phyloP scores from a whole-genome alignment of 805 yeast species.

The Maudiozyma pseudohumilis region DNA sequence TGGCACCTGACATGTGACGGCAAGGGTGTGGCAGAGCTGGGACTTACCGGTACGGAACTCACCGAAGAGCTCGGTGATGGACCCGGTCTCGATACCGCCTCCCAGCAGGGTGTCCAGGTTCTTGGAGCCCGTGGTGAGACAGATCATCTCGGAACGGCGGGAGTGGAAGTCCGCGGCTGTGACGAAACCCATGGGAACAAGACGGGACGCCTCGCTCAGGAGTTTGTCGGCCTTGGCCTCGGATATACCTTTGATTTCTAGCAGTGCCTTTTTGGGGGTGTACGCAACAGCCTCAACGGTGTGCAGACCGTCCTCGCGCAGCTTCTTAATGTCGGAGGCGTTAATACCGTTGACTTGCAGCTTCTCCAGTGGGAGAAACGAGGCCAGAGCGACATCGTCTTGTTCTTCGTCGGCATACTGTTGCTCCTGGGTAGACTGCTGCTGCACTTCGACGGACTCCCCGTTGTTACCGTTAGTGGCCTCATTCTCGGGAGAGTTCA shows the following conservation, averaged over 20 bases:
- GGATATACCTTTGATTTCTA: constrained; percentile 81
- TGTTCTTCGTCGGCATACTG: constrained; percentile 31
- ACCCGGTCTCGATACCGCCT: constrained; percentile 96
- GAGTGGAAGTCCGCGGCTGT: constrained; percentile 92
- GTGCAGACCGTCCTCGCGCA: constrained; percentile 72
- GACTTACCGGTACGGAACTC: constrained; percentile 97
- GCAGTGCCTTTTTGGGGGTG: constrained; percentile 72
- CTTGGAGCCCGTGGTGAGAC: constrained; percentile 92
- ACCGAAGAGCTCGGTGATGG: constrained; percentile 92
- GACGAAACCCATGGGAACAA: constrained; percentile 93
- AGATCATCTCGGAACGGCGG: constrained; percentile 80
- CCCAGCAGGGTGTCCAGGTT: constrained; percentile 87
- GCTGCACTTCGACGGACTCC: too few relatives aligned
- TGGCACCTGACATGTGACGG: constrained; percentile 94
- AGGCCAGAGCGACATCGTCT: constrained; percentile 40
- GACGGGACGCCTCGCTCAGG: constrained; percentile 69
- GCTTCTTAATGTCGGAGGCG: constrained; percentile 63
- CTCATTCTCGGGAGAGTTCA: not conserved
- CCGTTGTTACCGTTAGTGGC: not conserved
- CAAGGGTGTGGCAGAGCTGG: constrained; percentile 91
- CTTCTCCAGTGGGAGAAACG: constrained; percentile 29
- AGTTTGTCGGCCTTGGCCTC: constrained; percentile 91
- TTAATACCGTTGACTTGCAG: constrained; percentile 77
- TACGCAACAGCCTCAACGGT: constrained; percentile 92
- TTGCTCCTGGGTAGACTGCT: constrained; percentile 1